Conservation (phyloP, 2,329 filamentous ascomycete genomes). For the Chaetomium strumarium region DNA sequence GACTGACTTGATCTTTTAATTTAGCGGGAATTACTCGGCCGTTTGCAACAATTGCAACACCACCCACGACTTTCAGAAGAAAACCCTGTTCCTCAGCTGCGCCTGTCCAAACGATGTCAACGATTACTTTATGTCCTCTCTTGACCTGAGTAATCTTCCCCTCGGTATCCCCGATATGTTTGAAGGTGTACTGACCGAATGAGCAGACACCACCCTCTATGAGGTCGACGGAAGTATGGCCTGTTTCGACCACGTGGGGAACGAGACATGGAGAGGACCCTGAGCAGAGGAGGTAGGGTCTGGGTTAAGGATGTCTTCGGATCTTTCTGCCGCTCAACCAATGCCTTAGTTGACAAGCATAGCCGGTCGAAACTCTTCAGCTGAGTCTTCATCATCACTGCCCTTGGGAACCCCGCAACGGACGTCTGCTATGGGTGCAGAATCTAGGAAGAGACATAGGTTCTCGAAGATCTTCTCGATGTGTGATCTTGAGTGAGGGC, state of each 20-base stretch:
- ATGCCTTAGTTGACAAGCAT: no score
- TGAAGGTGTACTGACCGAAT: not conserved
- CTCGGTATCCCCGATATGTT: not conserved
- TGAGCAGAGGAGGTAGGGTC: not conserved
- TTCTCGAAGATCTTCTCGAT: no score
- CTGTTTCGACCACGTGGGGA: conserved; percentile 35
- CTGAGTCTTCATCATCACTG: no score
- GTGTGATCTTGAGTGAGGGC: no score
- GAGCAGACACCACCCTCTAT: conserved; percentile 33
- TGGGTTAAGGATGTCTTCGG: no score
- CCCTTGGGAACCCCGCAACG: no score
- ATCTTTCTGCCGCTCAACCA: no score
- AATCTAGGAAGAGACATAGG: no score
- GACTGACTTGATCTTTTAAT: not conserved
- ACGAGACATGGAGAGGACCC: conserved; percentile 27
- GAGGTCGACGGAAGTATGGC: conserved; percentile 34
- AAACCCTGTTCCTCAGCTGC: conserved; percentile 24
- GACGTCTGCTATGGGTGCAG: no score
- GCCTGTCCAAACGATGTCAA: conserved; percentile 16
- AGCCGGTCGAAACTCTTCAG: no score
- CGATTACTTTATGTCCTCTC: not conserved
- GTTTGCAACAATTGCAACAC: conserved; percentile 23
- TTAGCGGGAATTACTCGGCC: conserved; percentile 23
- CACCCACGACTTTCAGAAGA: not conserved
- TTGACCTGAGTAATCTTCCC: conserved; percentile 26